A percentile compares a stretch with the other conserved stretches of the same genome.
phyloP scores from a whole-genome alignment of 352 stramenopile genomes.

The Globisporangium polare region DNA sequence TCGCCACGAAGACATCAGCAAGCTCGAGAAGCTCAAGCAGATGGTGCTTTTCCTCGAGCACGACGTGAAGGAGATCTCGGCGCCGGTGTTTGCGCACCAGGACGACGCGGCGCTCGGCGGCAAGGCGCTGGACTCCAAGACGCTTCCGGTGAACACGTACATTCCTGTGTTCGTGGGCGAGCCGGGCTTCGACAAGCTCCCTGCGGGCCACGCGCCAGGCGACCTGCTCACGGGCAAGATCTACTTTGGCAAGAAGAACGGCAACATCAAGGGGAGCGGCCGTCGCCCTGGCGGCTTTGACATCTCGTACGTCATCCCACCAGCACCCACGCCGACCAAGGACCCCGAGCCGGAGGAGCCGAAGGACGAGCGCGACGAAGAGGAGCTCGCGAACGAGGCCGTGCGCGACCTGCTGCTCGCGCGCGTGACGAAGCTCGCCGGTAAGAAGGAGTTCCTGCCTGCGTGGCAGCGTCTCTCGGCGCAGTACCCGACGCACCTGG shows the following conservation, averaged over 20 bases:
- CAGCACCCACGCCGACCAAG: conserved; percentile 48
- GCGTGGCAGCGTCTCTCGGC: conserved; percentile 45
- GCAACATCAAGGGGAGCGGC: conserved; percentile 48
- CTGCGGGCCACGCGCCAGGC: conserved; percentile 41
- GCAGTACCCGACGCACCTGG: conserved; percentile 59
- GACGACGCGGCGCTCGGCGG: conserved; percentile 55
- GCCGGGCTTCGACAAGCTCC: conserved; percentile 68
- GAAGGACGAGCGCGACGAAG: conserved; percentile 67
- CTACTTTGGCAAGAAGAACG: conserved; percentile 73
- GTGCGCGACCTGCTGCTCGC: conserved; percentile 69
- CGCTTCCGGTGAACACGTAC: conserved; percentile 45
- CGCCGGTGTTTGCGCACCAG: conserved; percentile 58
- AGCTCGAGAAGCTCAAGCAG: conserved; percentile 78
- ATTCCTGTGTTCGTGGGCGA: conserved; percentile 75
- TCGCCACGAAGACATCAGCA: conserved; percentile 77
- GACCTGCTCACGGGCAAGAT: conserved; percentile 68
- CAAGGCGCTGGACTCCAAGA: conserved; percentile 55
- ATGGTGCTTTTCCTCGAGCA: conserved; percentile 78
- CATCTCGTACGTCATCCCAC: conserved; percentile 73
- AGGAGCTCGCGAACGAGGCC: conserved; percentile 61
- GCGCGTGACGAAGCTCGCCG: conserved; percentile 59
- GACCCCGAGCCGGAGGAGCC: conserved; percentile 59
- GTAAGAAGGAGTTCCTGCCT: conserved; percentile 58
- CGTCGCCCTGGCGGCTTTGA: conserved; percentile 64
- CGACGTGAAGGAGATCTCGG: conserved; percentile 64